Conservation (phyloP, 768 basidiomycete species). For the Rhizopogon rudus region DNA sequence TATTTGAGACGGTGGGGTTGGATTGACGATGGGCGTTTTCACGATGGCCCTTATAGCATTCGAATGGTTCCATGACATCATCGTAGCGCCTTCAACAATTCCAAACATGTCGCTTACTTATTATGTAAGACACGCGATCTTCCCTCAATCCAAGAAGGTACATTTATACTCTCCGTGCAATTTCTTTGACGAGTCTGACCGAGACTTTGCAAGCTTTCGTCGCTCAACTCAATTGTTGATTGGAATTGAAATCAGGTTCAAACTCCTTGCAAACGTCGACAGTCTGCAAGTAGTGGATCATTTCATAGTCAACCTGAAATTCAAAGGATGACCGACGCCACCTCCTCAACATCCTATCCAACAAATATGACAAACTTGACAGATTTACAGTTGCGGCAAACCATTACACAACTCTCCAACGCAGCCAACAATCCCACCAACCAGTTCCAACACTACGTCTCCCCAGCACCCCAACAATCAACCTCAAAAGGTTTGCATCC, state of each 20-base stretch:
- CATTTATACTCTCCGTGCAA: background rate
- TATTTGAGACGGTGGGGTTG: background rate
- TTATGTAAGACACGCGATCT: background rate
- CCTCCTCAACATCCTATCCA: slow-evolving; percentile 27
- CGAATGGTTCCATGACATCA: background rate
- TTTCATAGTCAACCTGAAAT: background rate
- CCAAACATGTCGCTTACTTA: background rate
- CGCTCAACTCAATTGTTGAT: background rate
- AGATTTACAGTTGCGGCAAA: slow-evolving; percentile 60
- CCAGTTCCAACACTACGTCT: slow-evolving; percentile 30
- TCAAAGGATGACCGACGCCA: slow-evolving; percentile 21
- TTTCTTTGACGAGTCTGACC: background rate
- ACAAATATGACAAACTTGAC: slow-evolving; percentile 43
- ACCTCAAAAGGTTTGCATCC: slow-evolving; percentile 23
- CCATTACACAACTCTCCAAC: slow-evolving; percentile 48
- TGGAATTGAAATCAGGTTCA: background rate
- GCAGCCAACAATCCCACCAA: slow-evolving; percentile 26
- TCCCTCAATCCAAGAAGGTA: background rate
- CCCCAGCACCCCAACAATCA: slow-evolving; percentile 23
- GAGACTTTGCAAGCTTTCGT: background rate
- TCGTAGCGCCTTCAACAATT: background rate
- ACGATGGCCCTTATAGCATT: background rate
- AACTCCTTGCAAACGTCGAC: too few species aligned
- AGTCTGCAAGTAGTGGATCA: too few species aligned
- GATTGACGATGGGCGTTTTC: too few species aligned